phyloP scores from a whole-genome alignment of 2,329 filamentous ascomycete species.

The Cordyceps fumosorosea region DNA sequence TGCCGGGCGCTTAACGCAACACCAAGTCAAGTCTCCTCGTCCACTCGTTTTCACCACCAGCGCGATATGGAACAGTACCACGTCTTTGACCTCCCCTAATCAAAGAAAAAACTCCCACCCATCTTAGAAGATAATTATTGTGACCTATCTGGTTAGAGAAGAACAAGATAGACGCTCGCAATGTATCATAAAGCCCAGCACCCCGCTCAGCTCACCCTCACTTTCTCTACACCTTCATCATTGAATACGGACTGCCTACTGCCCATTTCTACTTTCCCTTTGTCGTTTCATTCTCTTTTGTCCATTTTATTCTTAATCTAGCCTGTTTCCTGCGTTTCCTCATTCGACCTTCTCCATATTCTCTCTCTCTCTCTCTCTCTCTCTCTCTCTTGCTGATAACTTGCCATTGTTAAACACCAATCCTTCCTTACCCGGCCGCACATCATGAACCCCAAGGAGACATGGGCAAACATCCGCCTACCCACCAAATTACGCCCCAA shows the following conservation, averaged over 20 bases:
- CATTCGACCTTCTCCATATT: background rate
- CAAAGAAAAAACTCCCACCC: background rate
- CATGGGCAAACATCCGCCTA: no score
- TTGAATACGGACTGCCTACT: background rate
- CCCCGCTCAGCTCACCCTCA: background rate
- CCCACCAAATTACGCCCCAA: constrained; percentile 3
- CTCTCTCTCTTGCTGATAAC: background rate
- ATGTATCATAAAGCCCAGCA: background rate
- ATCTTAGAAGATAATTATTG: background rate
- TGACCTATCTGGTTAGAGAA: background rate
- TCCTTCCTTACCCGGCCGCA: no score
- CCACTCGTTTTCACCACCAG: constrained; percentile 1
- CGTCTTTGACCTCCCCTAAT: background rate
- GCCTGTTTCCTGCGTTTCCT: background rate
- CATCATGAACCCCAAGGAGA: background rate
- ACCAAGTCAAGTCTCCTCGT: background rate
- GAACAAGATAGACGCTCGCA: background rate
- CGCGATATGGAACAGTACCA: background rate
- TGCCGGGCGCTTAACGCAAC: constrained; percentile 8
- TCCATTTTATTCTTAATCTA: background rate
- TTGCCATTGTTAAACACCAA: background rate
- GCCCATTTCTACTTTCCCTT: background rate
- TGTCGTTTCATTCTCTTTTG: constrained; percentile 1
- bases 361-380: constrained; percentile 9
- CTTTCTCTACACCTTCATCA: background rate